These are phyloP conservation scores for Petunia secreta DNA, from an alignment of 257 asterid species.

Conservation along the genomic window DNA sequence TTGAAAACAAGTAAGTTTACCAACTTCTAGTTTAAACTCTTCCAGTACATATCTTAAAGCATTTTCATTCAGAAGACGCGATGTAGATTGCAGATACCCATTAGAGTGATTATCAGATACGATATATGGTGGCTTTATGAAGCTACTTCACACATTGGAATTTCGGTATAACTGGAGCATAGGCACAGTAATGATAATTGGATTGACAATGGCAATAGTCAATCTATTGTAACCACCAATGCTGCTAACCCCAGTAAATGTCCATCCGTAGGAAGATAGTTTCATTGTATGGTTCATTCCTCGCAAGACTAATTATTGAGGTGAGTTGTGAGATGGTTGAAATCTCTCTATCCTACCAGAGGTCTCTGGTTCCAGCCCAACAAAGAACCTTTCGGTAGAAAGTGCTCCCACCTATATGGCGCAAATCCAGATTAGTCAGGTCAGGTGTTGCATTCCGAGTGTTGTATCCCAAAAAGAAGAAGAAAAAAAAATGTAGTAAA, in stretches of 20 bases:
- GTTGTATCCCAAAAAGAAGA: too few species aligned
- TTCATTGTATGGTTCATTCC: too few species aligned
- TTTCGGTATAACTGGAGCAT: constrained; percentile 4
- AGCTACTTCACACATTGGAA: neutral
- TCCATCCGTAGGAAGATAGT: too few species aligned
- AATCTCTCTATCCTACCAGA: too few species aligned
- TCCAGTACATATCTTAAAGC: neutral
- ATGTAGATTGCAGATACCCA: neutral
- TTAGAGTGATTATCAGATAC: neutral
- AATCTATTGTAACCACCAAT: neutral
- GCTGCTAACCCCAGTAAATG: neutral
- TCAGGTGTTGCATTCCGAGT: too few species aligned
- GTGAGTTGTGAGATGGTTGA: too few species aligned
- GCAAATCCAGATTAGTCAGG: too few species aligned
- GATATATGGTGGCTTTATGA: neutral
- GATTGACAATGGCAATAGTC: neutral
- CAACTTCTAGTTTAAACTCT: neutral
- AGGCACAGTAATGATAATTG: constrained; percentile 7
- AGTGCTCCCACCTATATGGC: too few species aligned
- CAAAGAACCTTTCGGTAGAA: too few species aligned
- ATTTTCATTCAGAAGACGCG: constrained; percentile 2
- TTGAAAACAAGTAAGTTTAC: neutral
- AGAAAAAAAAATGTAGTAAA: too few species aligned
- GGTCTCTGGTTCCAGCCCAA: too few species aligned
- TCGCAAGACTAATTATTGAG: too few species aligned